A percentile compares a stretch with the other conserved stretches of the same genome.
phyloP scores from a whole-genome alignment of 257 asterid species.

The Petunia axillaris region DNA sequence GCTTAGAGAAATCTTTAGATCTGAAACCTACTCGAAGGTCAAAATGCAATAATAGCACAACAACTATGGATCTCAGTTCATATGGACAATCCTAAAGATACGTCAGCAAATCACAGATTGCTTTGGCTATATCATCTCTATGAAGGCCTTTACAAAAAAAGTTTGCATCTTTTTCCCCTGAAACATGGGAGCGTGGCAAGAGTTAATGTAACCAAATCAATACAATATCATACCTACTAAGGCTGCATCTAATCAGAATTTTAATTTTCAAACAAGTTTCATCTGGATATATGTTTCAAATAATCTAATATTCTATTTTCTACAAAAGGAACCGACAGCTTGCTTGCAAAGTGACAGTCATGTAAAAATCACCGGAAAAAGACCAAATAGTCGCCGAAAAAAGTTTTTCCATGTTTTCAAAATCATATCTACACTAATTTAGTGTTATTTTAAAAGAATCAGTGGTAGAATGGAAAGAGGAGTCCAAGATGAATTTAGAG shows the following conservation, averaged over 20 bases:
- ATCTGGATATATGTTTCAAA: background rate
- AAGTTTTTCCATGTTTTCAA: too few species aligned
- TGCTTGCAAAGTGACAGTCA: background rate
- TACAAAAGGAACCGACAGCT: background rate
- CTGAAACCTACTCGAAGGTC: constrained; percentile 62
- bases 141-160: constrained; percentile 49
- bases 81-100: constrained; percentile 52
- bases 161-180: constrained; percentile 63
- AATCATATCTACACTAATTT: too few species aligned
- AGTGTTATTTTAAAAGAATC: too few species aligned
- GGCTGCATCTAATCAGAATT: background rate
- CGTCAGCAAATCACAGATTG: constrained; percentile 48
- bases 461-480: too few species aligned
- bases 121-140: constrained; percentile 45
- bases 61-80: constrained; percentile 58
- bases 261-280: background rate
- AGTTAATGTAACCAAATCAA: background rate
- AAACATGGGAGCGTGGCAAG: constrained; percentile 9
- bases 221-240: background rate
- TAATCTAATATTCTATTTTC: background rate
- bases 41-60: constrained; percentile 63
- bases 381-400: too few species aligned
- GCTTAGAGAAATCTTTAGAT: background rate
- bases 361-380: too few species aligned
- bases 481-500: too few species aligned